Percentiles rank a stretch among this genome's conserved stretches.
Evolutionary conservation across 768 basidiomycete genomes (phyloP).

Genomic region (Lactarius sp.): DNA sequence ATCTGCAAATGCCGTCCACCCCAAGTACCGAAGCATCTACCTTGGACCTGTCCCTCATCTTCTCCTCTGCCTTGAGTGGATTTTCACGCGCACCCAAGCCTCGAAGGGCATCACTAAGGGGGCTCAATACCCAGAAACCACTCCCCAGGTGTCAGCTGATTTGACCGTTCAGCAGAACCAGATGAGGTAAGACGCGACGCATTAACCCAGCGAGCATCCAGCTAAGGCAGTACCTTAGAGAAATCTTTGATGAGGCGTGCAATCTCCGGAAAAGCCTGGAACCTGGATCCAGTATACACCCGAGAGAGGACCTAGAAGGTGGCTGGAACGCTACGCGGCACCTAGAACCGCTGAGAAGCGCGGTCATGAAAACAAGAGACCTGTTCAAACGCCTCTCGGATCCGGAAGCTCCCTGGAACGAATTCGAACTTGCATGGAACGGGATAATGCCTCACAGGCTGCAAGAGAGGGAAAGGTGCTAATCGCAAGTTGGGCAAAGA

Average conservation of each 20-base stretch:
- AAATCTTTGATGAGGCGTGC: neutral
- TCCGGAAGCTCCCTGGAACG: neutral
- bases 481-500: neutral
- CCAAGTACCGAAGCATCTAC: conserved; percentile 7
- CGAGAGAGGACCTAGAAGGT: neutral
- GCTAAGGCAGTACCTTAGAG: neutral
- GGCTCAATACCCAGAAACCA: neutral
- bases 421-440: conserved; percentile 15
- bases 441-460: conserved; percentile 15
- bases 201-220: neutral
- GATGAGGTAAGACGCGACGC: neutral
- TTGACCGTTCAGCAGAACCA: neutral
- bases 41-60: conserved; percentile 18
- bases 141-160: conserved; percentile 2
- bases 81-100: neutral
- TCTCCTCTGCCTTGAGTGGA: conserved; percentile 19
- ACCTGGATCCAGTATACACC: neutral
- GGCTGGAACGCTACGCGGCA: conserved; percentile 3
- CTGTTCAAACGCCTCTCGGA: neutral
- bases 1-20: neutral
- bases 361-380: conserved; percentile 3
- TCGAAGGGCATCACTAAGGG: neutral
- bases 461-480: neutral
- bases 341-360: conserved; percentile 1
- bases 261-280: conserved; percentile 1